Conservation (phyloP, 495 filamentous ascomycete species). For the Penicillium robsamsonii region DNA sequence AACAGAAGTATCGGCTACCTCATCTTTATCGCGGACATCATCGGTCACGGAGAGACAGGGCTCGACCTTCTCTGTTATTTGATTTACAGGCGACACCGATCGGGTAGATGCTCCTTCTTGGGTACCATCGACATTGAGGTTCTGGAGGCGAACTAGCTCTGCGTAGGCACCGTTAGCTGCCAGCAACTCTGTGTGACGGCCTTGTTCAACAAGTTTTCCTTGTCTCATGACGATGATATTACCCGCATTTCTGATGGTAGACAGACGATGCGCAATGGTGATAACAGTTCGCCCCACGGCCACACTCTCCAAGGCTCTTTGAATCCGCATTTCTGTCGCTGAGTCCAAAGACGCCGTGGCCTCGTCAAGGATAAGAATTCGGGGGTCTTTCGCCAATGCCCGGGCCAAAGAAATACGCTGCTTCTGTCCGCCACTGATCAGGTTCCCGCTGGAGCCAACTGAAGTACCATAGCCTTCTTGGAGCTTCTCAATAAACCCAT, state of each 20-base stretch:
- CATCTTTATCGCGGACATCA: background rate
- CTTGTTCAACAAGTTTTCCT: slow-evolving; percentile 53
- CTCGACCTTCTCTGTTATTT: slow-evolving; percentile 4
- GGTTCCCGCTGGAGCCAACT: slow-evolving; percentile 51
- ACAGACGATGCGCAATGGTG: slow-evolving; percentile 42
- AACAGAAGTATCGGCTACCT: background rate
- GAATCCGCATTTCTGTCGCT: slow-evolving; percentile 47
- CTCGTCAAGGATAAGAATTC: slow-evolving; percentile 76
- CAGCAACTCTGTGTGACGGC: slow-evolving; percentile 41
- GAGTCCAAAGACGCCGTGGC: slow-evolving; percentile 62
- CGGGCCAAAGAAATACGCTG: slow-evolving; percentile 66
- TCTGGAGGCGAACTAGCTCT: slow-evolving; percentile 37
- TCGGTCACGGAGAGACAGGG: background rate
- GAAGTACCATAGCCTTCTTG: slow-evolving; percentile 49
- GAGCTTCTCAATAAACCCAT: slow-evolving; percentile 41
- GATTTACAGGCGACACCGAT: slow-evolving; percentile 15
- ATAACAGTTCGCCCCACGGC: slow-evolving; percentile 40
- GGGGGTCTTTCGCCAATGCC: slow-evolving; percentile 70
- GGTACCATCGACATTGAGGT: slow-evolving; percentile 14
- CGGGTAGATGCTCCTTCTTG: background rate
- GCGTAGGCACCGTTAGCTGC: slow-evolving; percentile 41
- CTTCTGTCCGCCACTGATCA: slow-evolving; percentile 58
- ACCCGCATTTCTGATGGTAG: slow-evolving; percentile 53
- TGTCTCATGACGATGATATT: slow-evolving; percentile 60
- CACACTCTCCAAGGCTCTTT: slow-evolving; percentile 42